Evolutionary conservation across 305 asterid species (phyloP), one percentile per base, ranked within the genome.

Genomic region (Plantago coronopus): DNA sequence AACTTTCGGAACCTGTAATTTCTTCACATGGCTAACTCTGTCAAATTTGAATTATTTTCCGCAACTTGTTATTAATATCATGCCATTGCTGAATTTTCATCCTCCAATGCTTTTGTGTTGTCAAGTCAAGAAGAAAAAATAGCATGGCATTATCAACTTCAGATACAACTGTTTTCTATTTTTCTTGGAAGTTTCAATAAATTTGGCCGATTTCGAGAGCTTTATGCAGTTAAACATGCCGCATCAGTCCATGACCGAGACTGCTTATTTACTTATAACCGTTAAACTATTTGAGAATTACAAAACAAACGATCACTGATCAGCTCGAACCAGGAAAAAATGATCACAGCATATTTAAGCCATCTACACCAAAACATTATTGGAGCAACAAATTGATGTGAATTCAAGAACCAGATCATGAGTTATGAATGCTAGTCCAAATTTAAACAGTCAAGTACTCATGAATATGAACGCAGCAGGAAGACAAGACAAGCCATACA

Each of bases 1-100:
- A 18, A 22, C 12, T 21, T 16, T 25, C 7, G 42, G 42, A 53
- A 25, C 16, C 13, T 17, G 20, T 5, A 14, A 13, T 53, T 53
- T 53, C 31, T 53, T 25, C 58, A 23, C 25, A 51, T 14, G 57
- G 57, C 25, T 5, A 51, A 51, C 40, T 15, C 57, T 53, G 57
- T 5, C 14, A 2, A 53, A 37, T 53, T 53, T 53, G 58, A 53
- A 53, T 53, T 4, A 22, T 22, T 22, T 50, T 50, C 34, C 22
- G 37, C 34, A 22, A 21, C 18, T 49, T 34, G 12, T 9, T 20
- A 49, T 49, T 11, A 49, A 49, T 49, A 11, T 49, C 55, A 19
- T 12, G n/a, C 29, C 25, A 49, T 14, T 21, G 25, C 31, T 20
- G 55, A 49, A 49, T 18, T 49, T 49, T 20, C 29, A 25, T 49